phyloP scores from a whole-genome alignment of 768 basidiomycete genomes.

The Termitomyces sp. region DNA sequence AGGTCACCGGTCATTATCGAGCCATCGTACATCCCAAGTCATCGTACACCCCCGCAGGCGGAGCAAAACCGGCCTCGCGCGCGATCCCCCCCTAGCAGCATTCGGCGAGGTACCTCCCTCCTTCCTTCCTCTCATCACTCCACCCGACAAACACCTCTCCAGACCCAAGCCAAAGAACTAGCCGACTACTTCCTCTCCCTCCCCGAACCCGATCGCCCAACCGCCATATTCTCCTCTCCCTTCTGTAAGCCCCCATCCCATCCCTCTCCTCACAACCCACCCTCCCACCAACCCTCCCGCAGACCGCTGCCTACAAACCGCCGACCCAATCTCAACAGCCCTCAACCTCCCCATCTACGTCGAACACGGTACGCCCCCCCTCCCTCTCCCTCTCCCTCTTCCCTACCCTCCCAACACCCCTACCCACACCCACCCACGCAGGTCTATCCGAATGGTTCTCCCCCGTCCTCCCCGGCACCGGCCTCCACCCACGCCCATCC shows the following conservation, averaged over 20 bases:
- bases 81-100: conserved; percentile 71
- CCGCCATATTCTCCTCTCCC: conserved; percentile 79
- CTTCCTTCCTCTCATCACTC: background rate
- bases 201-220: conserved; percentile 63
- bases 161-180: conserved; percentile 73
- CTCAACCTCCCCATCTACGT: conserved; percentile 67
- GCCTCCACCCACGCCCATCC: conserved; percentile 72
- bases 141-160: background rate
- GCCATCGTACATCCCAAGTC: background rate
- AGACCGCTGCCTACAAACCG: conserved; percentile 89
- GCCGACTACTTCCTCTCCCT: conserved; percentile 59
- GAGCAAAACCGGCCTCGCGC: conserved; percentile 59
- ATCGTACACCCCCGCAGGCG: conserved; percentile 36
- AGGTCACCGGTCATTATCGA: no score
- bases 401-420: no score
- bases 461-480: conserved; percentile 58
- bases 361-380: conserved; percentile 58
- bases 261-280: no score
- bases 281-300: no score
- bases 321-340: conserved; percentile 55
- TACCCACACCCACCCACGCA: conserved; percentile 17
- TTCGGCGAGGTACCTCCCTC: conserved; percentile 52
- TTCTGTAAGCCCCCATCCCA: conserved; percentile 62
- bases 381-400: background rate
- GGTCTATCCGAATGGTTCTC: conserved; percentile 80